These are phyloP conservation scores for Aspergillus versicolor DNA, from an alignment of 2,329 filamentous ascomycete species.

Conservation along the genomic window DNA sequence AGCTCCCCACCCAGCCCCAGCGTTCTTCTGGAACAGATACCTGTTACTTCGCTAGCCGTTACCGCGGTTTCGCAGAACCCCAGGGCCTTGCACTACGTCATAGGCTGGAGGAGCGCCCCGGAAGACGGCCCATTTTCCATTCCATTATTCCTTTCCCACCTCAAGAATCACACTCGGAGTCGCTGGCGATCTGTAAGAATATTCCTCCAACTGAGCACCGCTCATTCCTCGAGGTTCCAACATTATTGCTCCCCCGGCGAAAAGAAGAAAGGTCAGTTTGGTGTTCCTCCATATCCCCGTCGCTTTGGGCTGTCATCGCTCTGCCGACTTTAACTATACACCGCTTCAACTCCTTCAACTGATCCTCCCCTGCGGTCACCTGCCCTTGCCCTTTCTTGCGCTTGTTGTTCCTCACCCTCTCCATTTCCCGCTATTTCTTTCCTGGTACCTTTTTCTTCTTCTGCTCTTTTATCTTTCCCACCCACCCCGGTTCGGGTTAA, in stretches of 20 bases:
- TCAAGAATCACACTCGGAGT: slow-evolving; percentile 17
- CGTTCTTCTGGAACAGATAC: not conserved
- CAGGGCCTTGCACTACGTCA: slow-evolving; percentile 31
- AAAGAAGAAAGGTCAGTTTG: slow-evolving; percentile 23
- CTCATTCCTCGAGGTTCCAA: slow-evolving; percentile 8
- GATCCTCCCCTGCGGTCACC: slow-evolving; percentile 1
- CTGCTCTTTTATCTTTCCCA: slow-evolving; percentile 4
- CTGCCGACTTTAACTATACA: slow-evolving; percentile 16
- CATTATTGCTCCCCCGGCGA: slow-evolving; percentile 13
- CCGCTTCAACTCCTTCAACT: slow-evolving; percentile 22
- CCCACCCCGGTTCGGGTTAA: slow-evolving; percentile 5
- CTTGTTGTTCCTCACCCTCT: not conserved
- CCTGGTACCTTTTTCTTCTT: slow-evolving; percentile 8
- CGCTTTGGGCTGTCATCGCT: not conserved
- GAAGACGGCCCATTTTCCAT: slow-evolving; percentile 26
- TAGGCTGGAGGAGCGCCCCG: slow-evolving; percentile 24
- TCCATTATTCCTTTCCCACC: slow-evolving; percentile 6
- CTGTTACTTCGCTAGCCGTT: slow-evolving; percentile 1
- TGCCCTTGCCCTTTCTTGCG: slow-evolving; percentile 13
- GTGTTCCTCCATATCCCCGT: not conserved
- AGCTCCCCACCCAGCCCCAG: not conserved
- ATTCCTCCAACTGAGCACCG: not conserved
- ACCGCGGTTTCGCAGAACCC: slow-evolving; percentile 19
- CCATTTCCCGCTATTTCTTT: slow-evolving; percentile 6
- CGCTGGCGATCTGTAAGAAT: slow-evolving; percentile 18